A percentile compares a stretch with the other conserved stretches of the same genome.
These are phyloP conservation scores for Mycosphaerella sp. DNA, from an alignment of 2,329 filamentous ascomycete species.

Conservation along the genomic window DNA sequence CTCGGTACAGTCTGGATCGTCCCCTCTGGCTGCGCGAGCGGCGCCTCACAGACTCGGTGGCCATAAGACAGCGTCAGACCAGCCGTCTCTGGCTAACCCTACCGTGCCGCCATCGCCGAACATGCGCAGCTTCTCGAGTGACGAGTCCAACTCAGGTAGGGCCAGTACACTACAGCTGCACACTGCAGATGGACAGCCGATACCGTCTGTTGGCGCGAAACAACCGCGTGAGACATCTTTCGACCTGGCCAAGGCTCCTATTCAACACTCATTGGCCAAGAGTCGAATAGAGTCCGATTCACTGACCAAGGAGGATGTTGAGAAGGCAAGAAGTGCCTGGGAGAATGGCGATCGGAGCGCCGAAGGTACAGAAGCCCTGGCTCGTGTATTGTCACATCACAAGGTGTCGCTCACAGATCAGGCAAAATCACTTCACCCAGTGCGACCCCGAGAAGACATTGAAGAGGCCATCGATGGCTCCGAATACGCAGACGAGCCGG, in stretches of 20 bases:
- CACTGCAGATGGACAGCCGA: conserved; percentile 17
- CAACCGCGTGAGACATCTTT: conserved; percentile 7
- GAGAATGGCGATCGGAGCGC: conserved; percentile 27
- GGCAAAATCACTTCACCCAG: conserved; percentile 10
- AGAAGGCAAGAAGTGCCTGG: conserved; percentile 25
- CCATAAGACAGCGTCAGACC: conserved; percentile 19
- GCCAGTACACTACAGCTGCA: conserved; percentile 16
- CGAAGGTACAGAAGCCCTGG: conserved; percentile 28
- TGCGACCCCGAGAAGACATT: conserved; percentile 13
- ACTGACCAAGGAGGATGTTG: conserved; percentile 22
- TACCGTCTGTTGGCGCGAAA: conserved; percentile 12
- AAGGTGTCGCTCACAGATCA: conserved; percentile 19
- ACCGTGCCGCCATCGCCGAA: conserved; percentile 23
- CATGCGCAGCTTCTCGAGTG: conserved; percentile 15
- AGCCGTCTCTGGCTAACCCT: conserved; percentile 15
- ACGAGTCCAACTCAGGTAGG: conserved; percentile 9
- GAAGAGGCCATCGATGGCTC: conserved; percentile 24
- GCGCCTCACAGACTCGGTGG: conserved; percentile 5
- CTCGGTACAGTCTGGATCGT: conserved; percentile 18
- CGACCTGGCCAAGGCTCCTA: neutral
- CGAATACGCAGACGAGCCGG: conserved; percentile 18
- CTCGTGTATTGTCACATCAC: conserved; percentile 30
- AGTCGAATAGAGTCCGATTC: conserved; percentile 10
- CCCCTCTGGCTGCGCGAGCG: conserved; percentile 15
- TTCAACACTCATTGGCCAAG: neutral